Percentiles rank a stretch among this genome's conserved stretches.
Conservation (phyloP, 2,329 filamentous ascomycete species). For the Bipolaris cookei region DNA sequence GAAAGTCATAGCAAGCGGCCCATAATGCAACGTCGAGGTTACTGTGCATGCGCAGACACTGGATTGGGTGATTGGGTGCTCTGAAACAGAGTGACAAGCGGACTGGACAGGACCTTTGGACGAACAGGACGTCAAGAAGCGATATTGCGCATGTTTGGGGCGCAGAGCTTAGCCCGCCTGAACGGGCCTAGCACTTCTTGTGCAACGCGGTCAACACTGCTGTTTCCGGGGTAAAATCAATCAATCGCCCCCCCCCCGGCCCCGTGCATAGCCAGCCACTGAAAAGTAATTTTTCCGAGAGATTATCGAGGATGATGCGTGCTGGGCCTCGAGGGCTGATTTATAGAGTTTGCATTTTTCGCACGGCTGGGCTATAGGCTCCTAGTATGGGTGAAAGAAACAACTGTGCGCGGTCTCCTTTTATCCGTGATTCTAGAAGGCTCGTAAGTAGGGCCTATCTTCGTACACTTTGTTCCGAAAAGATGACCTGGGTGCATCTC, state of each 20-base stretch:
- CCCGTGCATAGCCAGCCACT: slow-evolving; percentile 8
- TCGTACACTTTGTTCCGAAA: background rate
- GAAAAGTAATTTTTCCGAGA: background rate
- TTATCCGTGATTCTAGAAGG: background rate
- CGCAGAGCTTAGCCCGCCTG: background rate
- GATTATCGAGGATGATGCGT: background rate
- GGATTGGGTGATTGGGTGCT: background rate
- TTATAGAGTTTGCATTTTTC: background rate
- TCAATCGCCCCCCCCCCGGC: background rate
- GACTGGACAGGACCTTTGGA: background rate
- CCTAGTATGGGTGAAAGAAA: too few species aligned
- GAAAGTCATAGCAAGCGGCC: background rate
- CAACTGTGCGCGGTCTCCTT: too few species aligned
- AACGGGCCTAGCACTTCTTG: background rate
- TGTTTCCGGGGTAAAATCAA: slow-evolving; percentile 17
- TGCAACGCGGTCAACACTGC: slow-evolving; percentile 7
- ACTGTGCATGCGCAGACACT: background rate
- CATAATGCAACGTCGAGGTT: background rate
- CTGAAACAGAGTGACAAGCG: background rate
- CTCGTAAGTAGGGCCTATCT: background rate
- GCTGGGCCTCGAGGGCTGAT: background rate
- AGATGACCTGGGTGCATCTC: too few species aligned
- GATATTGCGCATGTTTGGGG: slow-evolving; percentile 13
- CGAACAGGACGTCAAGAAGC: slow-evolving; percentile 6
- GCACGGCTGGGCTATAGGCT: background rate